These are phyloP conservation scores for Botrytis tulipae DNA, from an alignment of 2,329 filamentous ascomycete species.

Conservation along the genomic window DNA sequence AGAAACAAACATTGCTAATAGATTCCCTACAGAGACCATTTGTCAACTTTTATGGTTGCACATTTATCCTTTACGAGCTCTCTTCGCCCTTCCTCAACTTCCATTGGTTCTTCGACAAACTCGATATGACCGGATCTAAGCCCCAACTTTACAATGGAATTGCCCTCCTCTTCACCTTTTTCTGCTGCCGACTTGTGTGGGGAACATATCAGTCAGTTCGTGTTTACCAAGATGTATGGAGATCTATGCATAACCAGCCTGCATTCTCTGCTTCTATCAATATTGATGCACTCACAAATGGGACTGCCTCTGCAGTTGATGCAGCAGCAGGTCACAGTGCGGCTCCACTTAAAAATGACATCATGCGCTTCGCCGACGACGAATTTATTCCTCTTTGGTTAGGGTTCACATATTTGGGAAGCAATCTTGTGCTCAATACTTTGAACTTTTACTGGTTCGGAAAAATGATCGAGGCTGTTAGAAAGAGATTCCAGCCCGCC, in stretches of 20 bases:
- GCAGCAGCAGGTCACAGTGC: conserved; percentile 35
- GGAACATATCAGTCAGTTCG: conserved; percentile 69
- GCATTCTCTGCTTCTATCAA: conserved; percentile 37
- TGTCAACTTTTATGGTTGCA: conserved; percentile 76
- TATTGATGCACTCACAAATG: conserved; percentile 37
- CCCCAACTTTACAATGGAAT: conserved; percentile 77
- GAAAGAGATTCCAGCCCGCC: conserved; percentile 67
- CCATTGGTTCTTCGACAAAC: conserved; percentile 91
- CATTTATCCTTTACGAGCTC: conserved; percentile 85
- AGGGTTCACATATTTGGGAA: conserved; percentile 62
- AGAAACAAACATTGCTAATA: neutral
- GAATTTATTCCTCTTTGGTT: conserved; percentile 68
- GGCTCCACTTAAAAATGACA: conserved; percentile 38
- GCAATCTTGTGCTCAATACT: conserved; percentile 70
- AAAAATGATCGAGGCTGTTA: conserved; percentile 79
- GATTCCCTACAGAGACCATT: conserved; percentile 64
- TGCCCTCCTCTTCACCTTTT: conserved; percentile 69
- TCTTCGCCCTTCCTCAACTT: conserved; percentile 83
- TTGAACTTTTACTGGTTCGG: conserved; percentile 85
- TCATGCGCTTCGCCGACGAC: conserved; percentile 51
- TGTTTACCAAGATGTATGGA: conserved; percentile 69
- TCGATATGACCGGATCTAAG: conserved; percentile 72
- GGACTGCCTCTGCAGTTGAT: conserved; percentile 41
- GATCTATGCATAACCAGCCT: conserved; percentile 50
- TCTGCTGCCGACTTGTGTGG: conserved; percentile 73